Base-by-base conservation (phyloP, 2,329 filamentous ascomycete species). In the Metarhizium humberi region DNA sequence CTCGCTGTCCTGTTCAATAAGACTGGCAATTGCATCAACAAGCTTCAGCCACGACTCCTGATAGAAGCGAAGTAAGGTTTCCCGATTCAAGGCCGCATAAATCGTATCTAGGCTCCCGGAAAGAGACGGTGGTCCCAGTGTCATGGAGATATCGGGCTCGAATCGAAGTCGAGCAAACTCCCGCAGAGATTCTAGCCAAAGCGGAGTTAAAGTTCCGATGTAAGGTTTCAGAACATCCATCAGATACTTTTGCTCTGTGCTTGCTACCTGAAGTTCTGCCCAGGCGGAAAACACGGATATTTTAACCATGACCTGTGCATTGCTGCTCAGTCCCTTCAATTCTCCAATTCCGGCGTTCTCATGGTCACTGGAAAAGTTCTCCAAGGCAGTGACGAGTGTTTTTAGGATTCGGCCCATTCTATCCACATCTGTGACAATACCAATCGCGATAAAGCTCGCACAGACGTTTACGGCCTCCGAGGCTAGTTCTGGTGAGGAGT, bases 371-470 rank as follows among this genome's bases (percentile, higher is more conserved):
- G 90, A 90, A 65, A 97, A 96, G 70, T 92, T 96, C 64, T 97
- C 92, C 1, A 99, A 78, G 0, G 92, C 92, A 47, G 87, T 86
- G 6, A 96, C 89, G 2, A 99, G 79, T 1, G 95, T 87, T 73
- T 96, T 97, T 55, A 99, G 79, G 53, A 99, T 99, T 55, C 94
- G 87, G 25, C 94, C 94, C 94, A 99, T 99, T n/a, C 94, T 85
- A 62, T 99, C 95, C 8, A 97, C 85, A 69, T 97, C 94, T 0
- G 91, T 96, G 8, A 99, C 94, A 55, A 99, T 97, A 14, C 94
- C 94, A 0, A 92, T 96, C 0, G 92, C 88, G 64, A 99, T 95
- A 71, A 99, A 99, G 1, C 89, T 91, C n/a, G 92, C 94, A 65
- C 94, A 99, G 6, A 99, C 94, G 64, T 95, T 95, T 60, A 99